Base-by-base conservation (phyloP, 768 basidiomycete genomes). In the Tulasnella sp. region DNA sequence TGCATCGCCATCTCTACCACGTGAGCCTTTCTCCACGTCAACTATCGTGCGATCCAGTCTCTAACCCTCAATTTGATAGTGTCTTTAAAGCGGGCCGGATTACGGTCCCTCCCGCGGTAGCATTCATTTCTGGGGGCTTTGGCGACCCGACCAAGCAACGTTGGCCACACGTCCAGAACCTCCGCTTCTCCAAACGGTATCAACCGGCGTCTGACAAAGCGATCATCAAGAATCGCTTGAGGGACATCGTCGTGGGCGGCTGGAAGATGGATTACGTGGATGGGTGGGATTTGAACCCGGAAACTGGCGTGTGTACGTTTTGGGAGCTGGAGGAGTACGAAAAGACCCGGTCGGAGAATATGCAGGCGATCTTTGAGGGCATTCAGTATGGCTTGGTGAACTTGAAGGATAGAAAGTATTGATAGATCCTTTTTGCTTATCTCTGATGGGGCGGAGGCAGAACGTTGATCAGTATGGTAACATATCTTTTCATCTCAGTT, bases 71-170 rank as follows among this genome's bases (percentile, higher is more conserved):
- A 49, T n/a, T 45, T 22, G 24, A 12, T 30, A 59, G 57, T 24
- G 62, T 61, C 38, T 62, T 62, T 60, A 62, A 62, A 43, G 43
- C 22, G 12, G 62, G 62, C 19, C 62, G 62, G 22, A 62, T 62
- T 25, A 62, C 62, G 12, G 49, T 62, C 44, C 62, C 62, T 25
- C 62, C 62, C 11, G 49, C 51, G 21, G 60, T 62, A 10, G 62
- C 62, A 15, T 24, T 62, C 49, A 53, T 62, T 44, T 41, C 51
- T 15, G 30, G 42, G 2, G 62, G 62, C 15, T 61, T 62, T 38
- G 62, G 62, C 17, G 52, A 61, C 17, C 34, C 42, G 8, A 19
- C 29, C 24, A 53, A 61, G 31, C 48, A 29, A 11, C 30, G 60
- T 15, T 62, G 62, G 62, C 50, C 55, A 22, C 62, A 51, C 19